Evolutionary conservation across 2,329 filamentous ascomycete genomes (phyloP), one percentile per base, ranked within the genome.

Genomic region (Teratosphaeria destructans): DNA sequence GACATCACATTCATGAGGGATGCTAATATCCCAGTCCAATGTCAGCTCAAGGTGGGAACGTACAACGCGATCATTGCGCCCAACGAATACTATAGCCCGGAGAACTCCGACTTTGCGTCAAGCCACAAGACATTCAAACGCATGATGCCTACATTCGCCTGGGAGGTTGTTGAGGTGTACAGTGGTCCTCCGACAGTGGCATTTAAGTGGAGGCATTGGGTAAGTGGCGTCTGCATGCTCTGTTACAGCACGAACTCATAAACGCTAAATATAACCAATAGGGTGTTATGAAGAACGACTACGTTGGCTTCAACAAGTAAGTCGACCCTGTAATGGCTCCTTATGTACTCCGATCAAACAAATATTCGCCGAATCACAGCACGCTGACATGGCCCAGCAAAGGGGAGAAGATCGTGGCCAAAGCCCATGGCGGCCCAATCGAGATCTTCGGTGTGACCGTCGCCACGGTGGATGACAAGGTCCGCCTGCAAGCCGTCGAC

Each of bases 91-190:
- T 88, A 88, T 72, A 81, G 81, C 63, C 82, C 85, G 0, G 76
- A 77, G 56, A 78, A 82, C 60, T 83, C 79, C 3, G 83, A 85
- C 70, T 87, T 88, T 65, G 78, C 79, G 1, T 78, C 76, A 3
- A 86, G 82, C 67, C 85, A 88, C 76, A 87, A 87, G 77, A 83
- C 83, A 0, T 88, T 88, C 72, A 87, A 87, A 75, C 76, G 83
- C 57, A 87, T 87, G 84, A 88, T 88, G 85, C 85, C 85, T 0
- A 84, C 80, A 0, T 88, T 88, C 71, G 85, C 85, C 0, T 88
- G 85, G 84, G 85, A 88, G 72, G 84, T 88, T 1, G 69, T 86
- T 16, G 85, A 87, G 70, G 84, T 88, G 2, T 87, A 86, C 68
- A 82, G 81, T 61, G 85, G 83, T 0, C 84, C 84, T 27, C 85